phyloP scores from a whole-genome alignment of 2,329 filamentous ascomycete species.

The Neurospora sp. region DNA sequence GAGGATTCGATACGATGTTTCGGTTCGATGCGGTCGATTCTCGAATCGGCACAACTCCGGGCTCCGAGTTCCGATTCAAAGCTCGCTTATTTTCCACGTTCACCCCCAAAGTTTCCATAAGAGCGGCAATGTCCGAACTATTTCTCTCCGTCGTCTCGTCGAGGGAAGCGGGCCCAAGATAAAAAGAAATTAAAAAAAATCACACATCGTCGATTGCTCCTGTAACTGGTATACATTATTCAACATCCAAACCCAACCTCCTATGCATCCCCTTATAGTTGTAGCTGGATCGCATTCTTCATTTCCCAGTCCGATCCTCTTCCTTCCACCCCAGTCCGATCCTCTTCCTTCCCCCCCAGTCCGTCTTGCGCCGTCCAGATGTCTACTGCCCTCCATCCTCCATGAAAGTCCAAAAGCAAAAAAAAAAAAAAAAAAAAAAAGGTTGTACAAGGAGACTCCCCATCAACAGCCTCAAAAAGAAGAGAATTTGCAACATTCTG shows the following conservation, averaged over 20 bases:
- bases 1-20: not conserved
- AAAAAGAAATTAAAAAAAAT: not conserved
- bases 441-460: not conserved
- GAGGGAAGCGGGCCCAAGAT: not conserved
- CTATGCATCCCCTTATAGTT: not conserved
- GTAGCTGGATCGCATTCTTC: not conserved
- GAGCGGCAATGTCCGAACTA: not conserved
- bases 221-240: not conserved
- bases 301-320: not conserved
- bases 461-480: not conserved
- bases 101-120: too few species aligned
- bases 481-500: not conserved
- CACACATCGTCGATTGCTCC: not conserved
- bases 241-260: not conserved
- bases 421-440: not conserved
- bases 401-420: not conserved
- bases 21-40: not conserved
- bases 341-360: not conserved
- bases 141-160: not conserved
- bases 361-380: not conserved
- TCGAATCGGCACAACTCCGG: too few species aligned
- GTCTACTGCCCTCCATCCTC: not conserved
- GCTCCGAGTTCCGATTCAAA: too few species aligned
- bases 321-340: not conserved
- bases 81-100: too few species aligned